Percentiles rank a stretch among this genome's conserved stretches.
These are phyloP conservation scores for Cladosporium cucumerinum DNA, from an alignment of 2,329 filamentous ascomycete species.

Conservation along the genomic window DNA sequence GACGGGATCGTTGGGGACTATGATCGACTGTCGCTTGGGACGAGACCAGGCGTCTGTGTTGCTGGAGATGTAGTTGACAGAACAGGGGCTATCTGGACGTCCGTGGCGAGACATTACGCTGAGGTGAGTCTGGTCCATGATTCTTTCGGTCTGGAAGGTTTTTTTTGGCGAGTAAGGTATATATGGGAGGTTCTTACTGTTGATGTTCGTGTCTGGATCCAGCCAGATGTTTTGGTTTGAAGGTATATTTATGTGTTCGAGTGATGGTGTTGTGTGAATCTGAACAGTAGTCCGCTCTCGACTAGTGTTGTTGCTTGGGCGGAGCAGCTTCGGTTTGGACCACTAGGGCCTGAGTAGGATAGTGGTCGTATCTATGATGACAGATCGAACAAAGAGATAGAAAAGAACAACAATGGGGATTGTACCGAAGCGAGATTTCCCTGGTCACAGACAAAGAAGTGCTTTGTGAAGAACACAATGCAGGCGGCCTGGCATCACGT, in stretches of 20 bases:
- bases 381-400: background rate
- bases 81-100: background rate
- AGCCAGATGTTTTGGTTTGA: background rate
- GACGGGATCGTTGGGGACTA: background rate
- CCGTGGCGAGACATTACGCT: background rate
- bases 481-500: background rate
- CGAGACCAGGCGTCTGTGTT: background rate
- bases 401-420: background rate
- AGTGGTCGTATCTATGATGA: background rate
- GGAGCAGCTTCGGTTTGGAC: background rate
- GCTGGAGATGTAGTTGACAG: conserved; percentile 7
- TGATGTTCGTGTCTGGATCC: conserved; percentile 6
- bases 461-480: background rate
- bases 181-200: background rate
- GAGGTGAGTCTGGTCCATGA: conserved; percentile 6
- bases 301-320: background rate
- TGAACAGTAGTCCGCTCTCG: background rate
- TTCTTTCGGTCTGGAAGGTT: background rate
- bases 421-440: conserved; percentile 1
- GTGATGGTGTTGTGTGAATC: background rate
- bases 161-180: background rate
- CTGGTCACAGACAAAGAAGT: background rate
- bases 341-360: background rate
- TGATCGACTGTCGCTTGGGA: background rate
- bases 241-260: background rate